Evolutionary conservation across 2,329 filamentous ascomycete species (phyloP), one percentile per base, ranked within the genome.

Genomic region (Alternaria ethzedia): DNA sequence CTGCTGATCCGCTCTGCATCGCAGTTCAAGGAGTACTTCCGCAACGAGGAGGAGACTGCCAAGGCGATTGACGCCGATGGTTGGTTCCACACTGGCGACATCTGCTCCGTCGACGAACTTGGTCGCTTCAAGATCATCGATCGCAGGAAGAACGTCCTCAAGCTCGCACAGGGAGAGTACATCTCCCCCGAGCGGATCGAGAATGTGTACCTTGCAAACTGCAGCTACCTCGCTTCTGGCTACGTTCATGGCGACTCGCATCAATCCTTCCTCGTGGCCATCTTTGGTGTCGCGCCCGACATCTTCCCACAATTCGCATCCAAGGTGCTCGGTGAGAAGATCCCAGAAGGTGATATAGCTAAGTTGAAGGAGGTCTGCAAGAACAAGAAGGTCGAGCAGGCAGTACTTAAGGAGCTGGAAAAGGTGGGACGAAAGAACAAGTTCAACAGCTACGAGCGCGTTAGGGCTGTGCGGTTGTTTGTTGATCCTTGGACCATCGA

Each of bases 141-240:
- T 81, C 94, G 96, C 74, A 91, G 94, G 83, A 99, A 99, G 91
- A 98, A 98, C 82, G 93, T 99, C n/a, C 89, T 99, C 78, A 99
- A 99, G 87, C 88, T 99, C 59, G 90, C 95, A 0, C 96, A 99
- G 82, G 96, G 96, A 79, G 96, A 99, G 83, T 99, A 99, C 82
- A 93, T 99, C 75, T 97, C 94, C 2, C 96, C 96, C 13, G 96
- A 99, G 83, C 92, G 94, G 61, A 93, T 99, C 76, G 96, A 99
- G 85, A 97, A 97, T 79, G 91, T 97, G 36, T 96, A 94, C 80
- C 85, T 96, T 66, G 93, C 91, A 67, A 94, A 91, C 82, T 90
- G 90, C 66, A 90, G 88, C 68, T 89, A 94, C 71, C 83, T 98
- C 25, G 87, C 89, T 21, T 91, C 91, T 76, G 94, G 90, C 3